Percentiles rank a stretch among this genome's conserved stretches.
Conservation (phyloP, 2,329 filamentous ascomycete species). For the Fusarium sp. region DNA sequence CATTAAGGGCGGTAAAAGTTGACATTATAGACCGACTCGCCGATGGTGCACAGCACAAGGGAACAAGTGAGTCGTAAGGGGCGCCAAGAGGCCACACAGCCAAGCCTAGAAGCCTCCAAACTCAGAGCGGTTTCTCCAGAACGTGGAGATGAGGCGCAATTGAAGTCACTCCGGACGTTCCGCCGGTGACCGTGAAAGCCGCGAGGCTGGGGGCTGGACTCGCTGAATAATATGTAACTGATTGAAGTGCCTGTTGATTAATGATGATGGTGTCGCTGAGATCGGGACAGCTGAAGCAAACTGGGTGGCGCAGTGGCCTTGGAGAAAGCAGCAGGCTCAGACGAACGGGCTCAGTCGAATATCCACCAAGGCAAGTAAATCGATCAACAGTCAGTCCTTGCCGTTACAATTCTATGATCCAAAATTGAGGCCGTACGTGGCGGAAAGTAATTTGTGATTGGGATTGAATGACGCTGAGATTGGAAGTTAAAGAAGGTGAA, state of each 20-base stretch:
- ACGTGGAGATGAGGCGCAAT: conserved; percentile 4
- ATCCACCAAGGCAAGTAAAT: not conserved
- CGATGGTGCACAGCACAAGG: not conserved
- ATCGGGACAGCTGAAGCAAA: not conserved
- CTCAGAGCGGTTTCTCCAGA: conserved; percentile 2
- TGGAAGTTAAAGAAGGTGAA: conserved; percentile 7
- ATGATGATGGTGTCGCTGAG: not conserved
- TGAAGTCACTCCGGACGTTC: conserved; percentile 28
- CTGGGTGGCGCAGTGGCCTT: conserved; percentile 9
- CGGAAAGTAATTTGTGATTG: not conserved
- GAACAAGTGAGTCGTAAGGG: not conserved
- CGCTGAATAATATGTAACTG: not conserved
- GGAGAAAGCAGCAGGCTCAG: conserved; percentile 8
- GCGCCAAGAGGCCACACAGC: not conserved
- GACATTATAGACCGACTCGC: conserved; percentile 52
- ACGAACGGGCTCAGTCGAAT: not conserved
- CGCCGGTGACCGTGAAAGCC: conserved; percentile 17
- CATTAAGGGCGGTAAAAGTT: conserved; percentile 63
- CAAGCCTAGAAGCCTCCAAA: not conserved
- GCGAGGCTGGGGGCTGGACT: not conserved
- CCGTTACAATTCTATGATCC: conserved; percentile 4
- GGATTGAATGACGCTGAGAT: conserved; percentile 1
- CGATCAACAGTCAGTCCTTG: conserved; percentile 3
- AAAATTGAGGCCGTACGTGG: conserved; percentile 5
- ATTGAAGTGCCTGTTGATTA: not conserved